These are phyloP conservation scores for Hanseniaspora clermontiae DNA, from an alignment of 805 yeast species.

Conservation along the genomic window DNA sequence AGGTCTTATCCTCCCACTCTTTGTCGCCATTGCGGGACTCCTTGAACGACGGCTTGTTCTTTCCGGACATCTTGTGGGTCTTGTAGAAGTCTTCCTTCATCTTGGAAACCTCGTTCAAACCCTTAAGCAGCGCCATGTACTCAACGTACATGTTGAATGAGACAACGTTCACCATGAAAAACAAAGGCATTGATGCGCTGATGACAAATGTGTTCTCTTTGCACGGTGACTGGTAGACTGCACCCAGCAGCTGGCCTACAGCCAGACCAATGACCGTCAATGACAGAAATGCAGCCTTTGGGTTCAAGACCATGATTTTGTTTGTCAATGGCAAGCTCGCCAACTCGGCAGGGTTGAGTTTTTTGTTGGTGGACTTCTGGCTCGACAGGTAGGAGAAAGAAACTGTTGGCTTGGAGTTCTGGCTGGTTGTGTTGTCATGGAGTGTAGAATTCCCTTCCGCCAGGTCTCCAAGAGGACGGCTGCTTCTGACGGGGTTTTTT, in stretches of 20 bases:
- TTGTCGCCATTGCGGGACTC: background rate
- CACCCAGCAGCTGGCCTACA: background rate
- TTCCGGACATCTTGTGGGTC: background rate
- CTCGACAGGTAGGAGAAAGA: background rate
- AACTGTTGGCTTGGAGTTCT: background rate
- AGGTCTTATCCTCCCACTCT: background rate
- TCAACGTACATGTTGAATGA: background rate
- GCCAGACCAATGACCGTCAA: background rate
- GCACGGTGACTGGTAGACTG: too few species aligned
- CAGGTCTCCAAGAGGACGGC: background rate
- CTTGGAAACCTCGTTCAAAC: background rate
- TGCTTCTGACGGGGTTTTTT: background rate
- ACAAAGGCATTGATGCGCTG: background rate
- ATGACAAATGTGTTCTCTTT: background rate
- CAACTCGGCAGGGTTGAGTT: background rate
- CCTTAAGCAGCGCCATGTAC: background rate
- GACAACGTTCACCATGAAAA: background rate
- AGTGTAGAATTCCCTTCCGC: background rate
- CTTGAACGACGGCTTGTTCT: background rate
- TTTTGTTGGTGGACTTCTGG: background rate
- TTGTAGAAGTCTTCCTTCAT: background rate
- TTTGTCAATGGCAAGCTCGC: background rate
- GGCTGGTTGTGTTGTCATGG: background rate
- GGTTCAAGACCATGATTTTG: background rate
- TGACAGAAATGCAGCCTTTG: constrained; percentile 5